A percentile compares a stretch with the other conserved stretches of the same genome.
These are phyloP conservation scores for Talaromyces wortmannii DNA, from an alignment of 495 filamentous ascomycete species.

Conservation along the genomic window DNA sequence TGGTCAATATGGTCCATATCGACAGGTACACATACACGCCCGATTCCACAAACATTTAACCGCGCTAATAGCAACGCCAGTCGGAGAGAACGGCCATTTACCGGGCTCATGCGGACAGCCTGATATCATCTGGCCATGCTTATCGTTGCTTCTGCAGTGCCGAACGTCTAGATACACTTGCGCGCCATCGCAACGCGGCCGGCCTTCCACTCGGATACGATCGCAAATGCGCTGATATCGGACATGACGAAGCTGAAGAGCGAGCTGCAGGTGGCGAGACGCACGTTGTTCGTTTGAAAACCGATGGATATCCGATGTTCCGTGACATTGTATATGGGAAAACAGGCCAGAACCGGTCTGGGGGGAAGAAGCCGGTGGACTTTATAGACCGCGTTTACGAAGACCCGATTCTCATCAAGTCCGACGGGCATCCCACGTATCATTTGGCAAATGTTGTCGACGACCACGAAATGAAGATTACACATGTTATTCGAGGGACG, in stretches of 20 bases:
- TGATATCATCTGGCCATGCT: conserved; percentile 64
- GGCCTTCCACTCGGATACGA: conserved; percentile 69
- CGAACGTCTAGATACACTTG: conserved; percentile 59
- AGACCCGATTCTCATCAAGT: conserved; percentile 82
- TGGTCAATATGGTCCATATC: conserved; percentile 79
- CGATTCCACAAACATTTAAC: not conserved
- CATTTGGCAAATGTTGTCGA: conserved; percentile 97
- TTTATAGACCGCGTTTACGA: conserved; percentile 48
- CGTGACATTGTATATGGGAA: conserved; percentile 72
- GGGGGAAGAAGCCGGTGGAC: conserved; percentile 24
- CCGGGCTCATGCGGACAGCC: conserved; percentile 57
- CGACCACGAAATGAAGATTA: conserved; percentile 90
- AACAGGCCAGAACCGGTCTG: conserved; percentile 41
- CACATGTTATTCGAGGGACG: conserved; percentile 84
- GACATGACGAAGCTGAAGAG: conserved; percentile 58
- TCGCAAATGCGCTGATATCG: conserved; percentile 63
- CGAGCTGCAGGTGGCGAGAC: conserved; percentile 58
- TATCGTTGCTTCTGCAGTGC: conserved; percentile 91
- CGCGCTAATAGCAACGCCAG: conserved; percentile 27
- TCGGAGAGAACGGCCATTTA: conserved; percentile 79
- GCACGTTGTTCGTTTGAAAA: conserved; percentile 73
- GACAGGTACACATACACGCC: conserved; percentile 49
- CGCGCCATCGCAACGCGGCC: conserved; percentile 47
- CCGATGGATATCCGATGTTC: conserved; percentile 52
- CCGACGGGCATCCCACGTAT: conserved; percentile 88